Base-by-base conservation (phyloP, 768 basidiomycete species). In the Hypholoma sublateritium region DNA sequence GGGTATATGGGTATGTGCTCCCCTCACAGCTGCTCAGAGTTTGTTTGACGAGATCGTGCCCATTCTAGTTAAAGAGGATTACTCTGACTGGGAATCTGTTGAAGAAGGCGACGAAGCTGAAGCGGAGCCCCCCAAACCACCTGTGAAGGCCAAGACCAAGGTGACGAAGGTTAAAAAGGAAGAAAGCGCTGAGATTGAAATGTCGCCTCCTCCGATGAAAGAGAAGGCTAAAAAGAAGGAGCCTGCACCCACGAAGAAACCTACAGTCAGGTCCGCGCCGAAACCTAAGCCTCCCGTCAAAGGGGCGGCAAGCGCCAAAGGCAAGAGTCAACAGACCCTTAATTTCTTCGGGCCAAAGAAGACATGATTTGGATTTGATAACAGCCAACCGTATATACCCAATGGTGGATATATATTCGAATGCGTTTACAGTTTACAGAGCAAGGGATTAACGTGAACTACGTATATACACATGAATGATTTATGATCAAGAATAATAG, bases 51-150 rank as follows among this genome's bases (percentile, higher is more conserved):
- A 44, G 22, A 22, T 48, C 24, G 12, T 25, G 61, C 52, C 28
- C 28, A 9, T 46, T 50, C 0, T 60, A 93, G 91, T 82, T 14
- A 86, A 80, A 36, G 87, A 90, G 66, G 91, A 93, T 66, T 88
- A 89, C 66, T 89, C 89, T 6, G 84, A 83, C 16, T 93, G 89
- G 65, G 91, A 93, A 70, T 91, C 89, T 8, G 87, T 88, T 7
- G 81, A 81, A 7, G 88, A 86, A 25, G 83, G 78, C 19, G 85
- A 80, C 56, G 69, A 60, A 57, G 55, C 67, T 16, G 68, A 65
- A 54, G 50, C 48, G 11, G 36, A 28, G 43, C 60, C 59, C 7
- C 32, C 52, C 17, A 67, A 71, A 53, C 46, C 55, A 16, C 36
- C 46, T 25, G 46, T 34, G 11, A 69, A 68, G 47, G 48, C 60